These are phyloP conservation scores for Candida albicans DNA, from an alignment of 1,139 yeast species.

Conservation along the genomic window DNA sequence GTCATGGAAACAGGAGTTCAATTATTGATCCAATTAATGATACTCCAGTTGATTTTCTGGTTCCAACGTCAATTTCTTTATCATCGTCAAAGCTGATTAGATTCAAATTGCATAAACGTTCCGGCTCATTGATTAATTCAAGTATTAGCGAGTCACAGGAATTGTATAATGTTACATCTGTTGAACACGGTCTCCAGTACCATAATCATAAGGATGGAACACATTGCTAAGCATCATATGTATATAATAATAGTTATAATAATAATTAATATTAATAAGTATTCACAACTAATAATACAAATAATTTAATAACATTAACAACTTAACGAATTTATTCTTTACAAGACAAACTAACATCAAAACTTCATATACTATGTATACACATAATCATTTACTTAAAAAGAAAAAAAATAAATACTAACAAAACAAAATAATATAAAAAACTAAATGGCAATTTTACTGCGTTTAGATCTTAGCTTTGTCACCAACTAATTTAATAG, in stretches of 20 bases:
- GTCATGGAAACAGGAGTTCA: slow-evolving; percentile 15
- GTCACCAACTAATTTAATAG: slow-evolving; percentile 60
- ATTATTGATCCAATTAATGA: slow-evolving; percentile 43
- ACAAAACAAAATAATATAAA: neutral
- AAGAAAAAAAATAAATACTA: neutral
- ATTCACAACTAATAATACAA: too few species aligned
- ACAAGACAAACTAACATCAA: too few species aligned
- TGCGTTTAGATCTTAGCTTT: slow-evolving; percentile 35
- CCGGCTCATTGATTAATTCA: slow-evolving; percentile 25
- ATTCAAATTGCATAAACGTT: slow-evolving; percentile 7
- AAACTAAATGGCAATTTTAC: neutral
- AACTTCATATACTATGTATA: too few species aligned
- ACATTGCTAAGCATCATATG: neutral
- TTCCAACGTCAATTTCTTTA: slow-evolving; percentile 19
- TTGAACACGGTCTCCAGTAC: slow-evolving; percentile 20
- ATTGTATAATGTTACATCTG: slow-evolving; percentile 22
- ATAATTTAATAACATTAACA: too few species aligned
- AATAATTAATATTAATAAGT: neutral
- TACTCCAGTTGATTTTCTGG: slow-evolving; percentile 42
- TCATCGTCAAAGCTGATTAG: neutral
- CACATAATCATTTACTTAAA: too few species aligned
- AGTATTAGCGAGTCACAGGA: slow-evolving; percentile 19
- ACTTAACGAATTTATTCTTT: too few species aligned
- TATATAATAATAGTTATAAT: slow-evolving; percentile 1
- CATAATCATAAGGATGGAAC: slow-evolving; percentile 11